A percentile compares a stretch with the other conserved stretches of the same genome.
Evolutionary conservation across 495 filamentous ascomycete species (phyloP).

Genomic region (Talaromyces proteolyticus): DNA sequence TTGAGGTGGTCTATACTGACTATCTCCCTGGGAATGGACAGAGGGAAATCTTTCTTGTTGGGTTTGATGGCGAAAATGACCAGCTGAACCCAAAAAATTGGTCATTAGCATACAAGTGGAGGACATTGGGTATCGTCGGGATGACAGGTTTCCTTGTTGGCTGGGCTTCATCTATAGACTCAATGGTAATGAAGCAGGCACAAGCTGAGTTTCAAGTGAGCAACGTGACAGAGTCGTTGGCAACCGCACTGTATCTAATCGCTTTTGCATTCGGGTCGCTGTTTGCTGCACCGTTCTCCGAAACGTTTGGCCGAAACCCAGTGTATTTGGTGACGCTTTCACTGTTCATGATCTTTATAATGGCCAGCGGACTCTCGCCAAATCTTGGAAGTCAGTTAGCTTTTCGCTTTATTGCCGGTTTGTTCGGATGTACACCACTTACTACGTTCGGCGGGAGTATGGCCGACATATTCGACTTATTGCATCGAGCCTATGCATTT

Average conservation of each 20-base stretch:
- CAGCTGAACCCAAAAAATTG: slow-evolving; percentile 1
- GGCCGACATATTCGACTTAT: slow-evolving; percentile 33
- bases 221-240: slow-evolving; percentile 2
- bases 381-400: slow-evolving; percentile 33
- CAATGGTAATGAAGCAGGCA: not conserved
- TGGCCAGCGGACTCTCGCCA: slow-evolving; percentile 38
- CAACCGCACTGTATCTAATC: slow-evolving; percentile 49
- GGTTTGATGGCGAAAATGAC: not conserved
- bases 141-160: not conserved
- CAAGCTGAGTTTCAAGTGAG: not conserved
- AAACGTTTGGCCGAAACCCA: slow-evolving; percentile 51
- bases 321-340: slow-evolving; percentile 45
- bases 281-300: slow-evolving; percentile 42
- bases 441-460: slow-evolving; percentile 39
- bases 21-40: not conserved
- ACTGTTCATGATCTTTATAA: slow-evolving; percentile 40
- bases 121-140: not conserved
- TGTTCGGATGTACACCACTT: slow-evolving; percentile 40
- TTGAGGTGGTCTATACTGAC: not conserved
- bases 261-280: slow-evolving; percentile 50
- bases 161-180: slow-evolving; percentile 5
- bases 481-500: slow-evolving; percentile 35
- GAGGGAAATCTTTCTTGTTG: not conserved
- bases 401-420: slow-evolving; percentile 40
- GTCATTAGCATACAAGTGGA: not conserved